These are phyloP conservation scores for Fusarium continuum DNA, from an alignment of 2,329 filamentous ascomycete genomes.

Conservation along the genomic window DNA sequence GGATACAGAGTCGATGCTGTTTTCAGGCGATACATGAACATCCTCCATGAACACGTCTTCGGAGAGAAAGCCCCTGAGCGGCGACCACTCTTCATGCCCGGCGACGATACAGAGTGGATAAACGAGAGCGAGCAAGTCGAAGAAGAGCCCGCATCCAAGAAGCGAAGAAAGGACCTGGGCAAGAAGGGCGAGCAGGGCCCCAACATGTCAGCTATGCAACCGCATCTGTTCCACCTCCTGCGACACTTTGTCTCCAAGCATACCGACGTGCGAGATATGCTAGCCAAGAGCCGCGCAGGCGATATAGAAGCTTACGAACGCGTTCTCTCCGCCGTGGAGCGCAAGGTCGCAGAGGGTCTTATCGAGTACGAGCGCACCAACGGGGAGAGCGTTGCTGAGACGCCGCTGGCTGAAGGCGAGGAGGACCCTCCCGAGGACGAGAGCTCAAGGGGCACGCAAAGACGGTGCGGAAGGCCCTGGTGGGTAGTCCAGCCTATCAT, in stretches of 20 bases:
- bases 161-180: conserved; percentile 54
- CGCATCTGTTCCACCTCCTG: conserved; percentile 92
- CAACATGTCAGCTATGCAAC: conserved; percentile 84
- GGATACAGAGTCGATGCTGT: conserved; percentile 92
- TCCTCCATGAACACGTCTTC: conserved; percentile 82
- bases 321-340: conserved; percentile 79
- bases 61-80: conserved; percentile 71
- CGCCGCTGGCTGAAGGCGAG: conserved; percentile 42
- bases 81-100: conserved; percentile 77
- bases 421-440: conserved; percentile 57
- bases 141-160: conserved; percentile 63
- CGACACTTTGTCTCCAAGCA: conserved; percentile 82
- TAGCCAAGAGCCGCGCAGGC: conserved; percentile 73
- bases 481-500: conserved; percentile 89
- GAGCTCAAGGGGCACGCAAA: conserved; percentile 73
- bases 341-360: conserved; percentile 76
- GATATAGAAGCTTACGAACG: conserved; percentile 81
- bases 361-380: conserved; percentile 69
- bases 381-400: conserved; percentile 59
- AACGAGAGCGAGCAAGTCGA: conserved; percentile 45
- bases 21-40: conserved; percentile 87
- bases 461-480: conserved; percentile 81
- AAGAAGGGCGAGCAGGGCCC: conserved; percentile 55
- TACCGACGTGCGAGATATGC: conserved; percentile 84
- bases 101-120: conserved; percentile 61